Conservation (phyloP, 352 stramenopile species). For the Globisporangium nodosum region DNA sequence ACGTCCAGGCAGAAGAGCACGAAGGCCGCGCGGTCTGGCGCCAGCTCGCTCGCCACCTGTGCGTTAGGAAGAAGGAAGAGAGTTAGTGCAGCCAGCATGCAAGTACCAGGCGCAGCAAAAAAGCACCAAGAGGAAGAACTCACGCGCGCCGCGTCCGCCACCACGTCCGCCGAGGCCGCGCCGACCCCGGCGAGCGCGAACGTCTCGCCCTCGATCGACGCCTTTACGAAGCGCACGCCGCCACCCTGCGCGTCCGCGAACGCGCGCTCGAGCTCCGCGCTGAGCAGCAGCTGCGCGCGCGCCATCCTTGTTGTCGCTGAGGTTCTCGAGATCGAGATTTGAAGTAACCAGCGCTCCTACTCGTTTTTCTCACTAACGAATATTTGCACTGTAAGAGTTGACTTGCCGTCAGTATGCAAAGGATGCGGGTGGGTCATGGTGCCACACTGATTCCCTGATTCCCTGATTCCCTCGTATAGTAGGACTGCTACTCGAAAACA, state of each 20-base stretch:
- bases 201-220: constrained; percentile 50
- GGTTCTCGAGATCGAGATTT: not conserved
- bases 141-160: constrained; percentile 33
- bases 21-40: constrained; percentile 48
- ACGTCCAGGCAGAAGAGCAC: constrained; percentile 76
- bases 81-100: no score
- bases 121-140: no score
- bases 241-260: constrained; percentile 69
- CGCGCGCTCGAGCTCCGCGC: constrained; percentile 53
- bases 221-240: constrained; percentile 67
- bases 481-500: no score
- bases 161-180: constrained; percentile 33
- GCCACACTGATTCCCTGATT: no score
- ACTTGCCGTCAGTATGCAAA: no score
- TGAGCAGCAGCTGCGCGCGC: constrained; percentile 54
- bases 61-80: no score
- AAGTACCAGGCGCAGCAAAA: no score
- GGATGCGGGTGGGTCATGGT: no score
- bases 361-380: no score
- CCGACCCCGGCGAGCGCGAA: constrained; percentile 48
- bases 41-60: constrained; percentile 17
- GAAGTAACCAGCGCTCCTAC: no score
- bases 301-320: constrained; percentile 33
- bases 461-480: no score
- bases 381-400: no score